Percentiles rank a stretch among this genome's conserved stretches.
Evolutionary conservation across 495 filamentous ascomycete genomes (phyloP).

Genomic region (Neurospora sublineolata): DNA sequence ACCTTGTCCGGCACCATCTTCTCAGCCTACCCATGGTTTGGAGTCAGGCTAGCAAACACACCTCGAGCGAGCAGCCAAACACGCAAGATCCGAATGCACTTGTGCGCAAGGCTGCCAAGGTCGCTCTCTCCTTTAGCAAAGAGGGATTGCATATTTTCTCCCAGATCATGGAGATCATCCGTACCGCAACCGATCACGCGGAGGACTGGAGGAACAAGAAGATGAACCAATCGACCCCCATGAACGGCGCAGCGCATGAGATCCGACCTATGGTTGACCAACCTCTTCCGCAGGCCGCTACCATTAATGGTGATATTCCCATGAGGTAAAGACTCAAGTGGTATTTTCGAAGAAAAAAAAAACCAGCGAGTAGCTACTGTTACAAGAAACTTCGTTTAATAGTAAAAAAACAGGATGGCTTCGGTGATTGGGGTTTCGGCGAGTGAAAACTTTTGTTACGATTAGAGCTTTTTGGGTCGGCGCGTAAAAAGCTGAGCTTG

Average conservation of each 20-base stretch:
- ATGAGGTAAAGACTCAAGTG: neutral
- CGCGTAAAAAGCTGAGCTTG: neutral
- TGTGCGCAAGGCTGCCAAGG: constrained; percentile 44
- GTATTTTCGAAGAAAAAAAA: neutral
- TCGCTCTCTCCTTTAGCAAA: constrained; percentile 68
- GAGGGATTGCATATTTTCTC: constrained; percentile 84
- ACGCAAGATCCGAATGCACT: constrained; percentile 22
- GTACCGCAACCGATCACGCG: constrained; percentile 73
- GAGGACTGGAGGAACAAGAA: constrained; percentile 75
- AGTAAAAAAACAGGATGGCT: neutral
- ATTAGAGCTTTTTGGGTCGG: neutral
- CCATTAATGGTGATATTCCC: constrained; percentile 3
- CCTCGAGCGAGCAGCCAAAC: constrained; percentile 33
- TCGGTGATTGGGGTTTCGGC: neutral
- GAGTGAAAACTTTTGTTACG: neutral
- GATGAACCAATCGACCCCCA: constrained; percentile 13
- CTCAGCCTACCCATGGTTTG: constrained; percentile 70
- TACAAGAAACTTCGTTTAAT: neutral
- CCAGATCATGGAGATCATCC: constrained; percentile 69
- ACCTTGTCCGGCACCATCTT: constrained; percentile 67
- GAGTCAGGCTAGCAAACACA: constrained; percentile 34
- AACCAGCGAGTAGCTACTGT: neutral
- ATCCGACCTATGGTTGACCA: neutral
- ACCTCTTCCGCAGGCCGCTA: neutral
- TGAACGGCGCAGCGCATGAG: neutral